Conservation (phyloP, 176 grass and related monocot species). For the Ensete glaucum region DNA sequence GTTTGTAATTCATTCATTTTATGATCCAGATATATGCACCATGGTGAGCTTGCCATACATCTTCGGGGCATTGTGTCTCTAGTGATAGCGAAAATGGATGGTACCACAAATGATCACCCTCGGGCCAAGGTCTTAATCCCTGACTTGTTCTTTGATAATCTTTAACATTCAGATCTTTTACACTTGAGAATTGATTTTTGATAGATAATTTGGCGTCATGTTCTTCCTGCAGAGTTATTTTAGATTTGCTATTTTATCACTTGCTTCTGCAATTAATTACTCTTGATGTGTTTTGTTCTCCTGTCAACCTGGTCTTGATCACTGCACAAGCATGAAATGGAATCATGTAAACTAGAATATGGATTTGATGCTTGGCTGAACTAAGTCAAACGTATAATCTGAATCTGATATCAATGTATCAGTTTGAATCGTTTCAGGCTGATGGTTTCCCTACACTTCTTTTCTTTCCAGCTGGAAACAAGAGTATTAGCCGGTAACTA, state of each 20-base stretch:
- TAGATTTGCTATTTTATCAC: conserved; percentile 7
- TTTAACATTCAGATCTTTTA: neutral
- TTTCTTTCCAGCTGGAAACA: conserved; percentile 91
- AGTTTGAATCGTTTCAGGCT: conserved; percentile 40
- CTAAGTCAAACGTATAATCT: neutral
- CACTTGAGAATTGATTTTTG: too few relatives aligned
- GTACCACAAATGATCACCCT: conserved; percentile 80
- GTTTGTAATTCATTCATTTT: neutral
- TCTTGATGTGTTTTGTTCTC: neutral
- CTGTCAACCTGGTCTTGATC: neutral
- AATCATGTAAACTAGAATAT: too few relatives aligned
- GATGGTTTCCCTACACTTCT: conserved; percentile 90
- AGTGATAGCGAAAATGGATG: conserved; percentile 96
- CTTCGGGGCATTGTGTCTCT: conserved; percentile 63
- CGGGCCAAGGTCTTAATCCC: conserved; percentile 49
- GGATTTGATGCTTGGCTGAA: neutral
- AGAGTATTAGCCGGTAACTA: conserved; percentile 77
- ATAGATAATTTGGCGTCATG: neutral
- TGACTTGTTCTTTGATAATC: neutral
- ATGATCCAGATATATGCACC: conserved; percentile 73
- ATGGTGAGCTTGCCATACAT: conserved; percentile 82
- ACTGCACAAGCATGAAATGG: neutral
- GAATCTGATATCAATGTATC: conserved; percentile 9
- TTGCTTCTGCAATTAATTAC: too few relatives aligned
- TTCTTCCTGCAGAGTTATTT: neutral